Evolutionary conservation across 257 asterid genomes (phyloP).

Genomic region (Capsicum pubescens): DNA sequence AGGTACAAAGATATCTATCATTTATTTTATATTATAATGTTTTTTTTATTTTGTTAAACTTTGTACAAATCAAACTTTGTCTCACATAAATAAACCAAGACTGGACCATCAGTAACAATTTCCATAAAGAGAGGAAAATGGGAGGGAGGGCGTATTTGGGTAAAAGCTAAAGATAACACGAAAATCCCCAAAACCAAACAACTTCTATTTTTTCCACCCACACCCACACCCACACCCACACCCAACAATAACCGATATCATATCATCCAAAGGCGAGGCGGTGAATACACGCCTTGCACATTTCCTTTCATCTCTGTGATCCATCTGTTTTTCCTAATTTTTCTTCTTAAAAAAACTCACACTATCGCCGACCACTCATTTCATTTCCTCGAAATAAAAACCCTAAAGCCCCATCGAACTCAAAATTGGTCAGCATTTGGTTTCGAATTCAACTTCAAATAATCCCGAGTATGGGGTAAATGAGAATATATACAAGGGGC

Average conservation of each 20-base stretch:
- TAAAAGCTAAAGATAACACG: neutral
- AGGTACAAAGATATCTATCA: no score
- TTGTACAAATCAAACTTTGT: no score
- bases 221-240: neutral
- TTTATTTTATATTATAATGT: no score
- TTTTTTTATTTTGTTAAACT: no score
- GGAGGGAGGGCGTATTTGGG: neutral
- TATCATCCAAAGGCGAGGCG: constrained; percentile 28
- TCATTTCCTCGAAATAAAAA: neutral
- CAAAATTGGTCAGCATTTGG: constrained; percentile 19
- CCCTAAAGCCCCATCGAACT: neutral
- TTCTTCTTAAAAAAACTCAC: neutral
- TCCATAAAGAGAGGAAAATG: neutral
- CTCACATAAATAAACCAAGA: no score
- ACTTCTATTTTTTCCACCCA: neutral
- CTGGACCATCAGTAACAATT: no score
- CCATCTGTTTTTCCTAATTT: constrained; percentile 19
- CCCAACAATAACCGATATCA: neutral
- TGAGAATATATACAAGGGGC: neutral
- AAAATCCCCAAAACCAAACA: neutral
- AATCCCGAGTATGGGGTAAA: constrained; percentile 13
- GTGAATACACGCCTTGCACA: constrained; percentile 27
- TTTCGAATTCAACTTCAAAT: neutral
- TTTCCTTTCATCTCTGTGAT: neutral
- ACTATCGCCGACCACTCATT: constrained; percentile 38